Base-by-base conservation (phyloP, 2,329 filamentous ascomycete genomes). In the Ophiosphaerella herpotricha region DNA sequence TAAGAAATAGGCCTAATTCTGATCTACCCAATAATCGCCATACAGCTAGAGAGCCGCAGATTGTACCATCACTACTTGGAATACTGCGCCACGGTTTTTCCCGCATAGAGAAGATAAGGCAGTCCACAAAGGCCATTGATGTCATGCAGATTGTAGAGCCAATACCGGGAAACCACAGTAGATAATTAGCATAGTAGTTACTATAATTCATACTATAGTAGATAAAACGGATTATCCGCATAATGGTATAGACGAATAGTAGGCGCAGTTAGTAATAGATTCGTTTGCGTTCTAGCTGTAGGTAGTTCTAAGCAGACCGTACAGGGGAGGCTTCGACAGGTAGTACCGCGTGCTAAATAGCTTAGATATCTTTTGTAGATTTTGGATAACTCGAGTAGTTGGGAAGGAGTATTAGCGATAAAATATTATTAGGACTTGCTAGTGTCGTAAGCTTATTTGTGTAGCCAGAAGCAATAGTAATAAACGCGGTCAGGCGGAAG, bases 221-320 rank as follows among this genome's bases (percentile, higher is more conserved):
- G 2, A 86, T 74, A 60, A 91, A 89, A 0, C 89, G 89, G 7
- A 89, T 74, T 3, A 88, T 73, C 89, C 89, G 93, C 57, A 90
- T 83, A 4, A 83, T 71, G 16, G 89, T 78, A 70, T 93, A 92
- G 40, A 91, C 84, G 72, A 92, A 90, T 14, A 91, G 78, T 26
- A 88, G 81, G 29, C 86, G 82, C 2, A 91, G 78, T 63, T 91
- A 88, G 8, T 85, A 82, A 38, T 82, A 80, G 50, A 89, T 85
- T 50, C 81, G 82, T 13, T 80, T 75, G 11, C 84, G 80, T 7
- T 80, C 60, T 7, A 52, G 50, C 2, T 37, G 39, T 7, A 64
- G 41, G 14, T 58, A 58, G 26, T 50, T 43, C 26, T 60, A 48
- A 13, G 50, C 38, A 34, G 38, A 40, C 6, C 40, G 48, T 37